phyloP scores from a whole-genome alignment of 306 rosid species.

The Sphenostylis stenocarpa region DNA sequence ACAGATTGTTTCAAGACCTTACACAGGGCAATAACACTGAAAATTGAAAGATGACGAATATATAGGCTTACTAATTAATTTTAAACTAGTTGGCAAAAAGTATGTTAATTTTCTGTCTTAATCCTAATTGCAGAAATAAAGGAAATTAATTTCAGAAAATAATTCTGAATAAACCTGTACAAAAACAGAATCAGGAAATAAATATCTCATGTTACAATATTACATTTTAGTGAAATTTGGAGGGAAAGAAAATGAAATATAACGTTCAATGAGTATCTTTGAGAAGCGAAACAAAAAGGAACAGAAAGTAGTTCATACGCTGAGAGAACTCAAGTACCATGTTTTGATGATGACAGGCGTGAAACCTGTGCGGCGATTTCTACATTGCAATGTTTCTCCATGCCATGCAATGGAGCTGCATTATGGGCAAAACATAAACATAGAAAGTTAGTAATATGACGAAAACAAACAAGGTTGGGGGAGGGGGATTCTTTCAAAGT shows the following conservation, averaged over 20 bases:
- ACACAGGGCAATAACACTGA: neutral
- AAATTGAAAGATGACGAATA: neutral
- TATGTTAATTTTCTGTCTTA: neutral
- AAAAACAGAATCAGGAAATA: neutral
- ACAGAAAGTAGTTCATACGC: constrained; percentile 43
- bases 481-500: constrained; percentile 8
- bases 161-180: neutral
- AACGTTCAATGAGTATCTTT: neutral
- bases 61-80: neutral
- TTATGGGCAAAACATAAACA: constrained; percentile 19
- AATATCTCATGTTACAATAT: neutral
- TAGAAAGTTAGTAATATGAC: constrained; percentile 32
- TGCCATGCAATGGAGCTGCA: constrained; percentile 81
- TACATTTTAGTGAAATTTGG: neutral
- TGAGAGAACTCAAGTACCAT: constrained; percentile 73
- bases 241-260: neutral
- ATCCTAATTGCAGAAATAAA: neutral
- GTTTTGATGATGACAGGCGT: constrained; percentile 66
- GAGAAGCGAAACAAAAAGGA: constrained; percentile 14
- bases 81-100: neutral
- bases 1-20: neutral
- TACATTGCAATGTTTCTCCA: constrained; percentile 94
- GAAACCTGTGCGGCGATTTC: constrained; percentile 94
- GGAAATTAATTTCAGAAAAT: neutral
- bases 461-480: neutral